Conservation (phyloP, 1,284 basidiomycete genomes). For the Marasmius tenuissimus region DNA sequence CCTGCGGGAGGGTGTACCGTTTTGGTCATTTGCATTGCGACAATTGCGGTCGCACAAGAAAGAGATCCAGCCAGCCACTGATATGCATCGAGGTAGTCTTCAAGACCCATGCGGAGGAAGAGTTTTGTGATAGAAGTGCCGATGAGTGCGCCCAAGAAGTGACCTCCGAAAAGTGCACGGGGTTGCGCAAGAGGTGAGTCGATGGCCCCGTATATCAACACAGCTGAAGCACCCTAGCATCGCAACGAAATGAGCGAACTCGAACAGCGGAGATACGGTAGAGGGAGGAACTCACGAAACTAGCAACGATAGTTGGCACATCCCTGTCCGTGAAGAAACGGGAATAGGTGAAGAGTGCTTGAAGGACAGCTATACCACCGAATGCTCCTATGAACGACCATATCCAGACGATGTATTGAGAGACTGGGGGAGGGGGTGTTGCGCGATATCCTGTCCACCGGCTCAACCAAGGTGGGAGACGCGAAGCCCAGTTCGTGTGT, state of each 20-base stretch:
- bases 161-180: constrained; percentile 49
- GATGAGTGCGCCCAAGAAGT: constrained; percentile 52
- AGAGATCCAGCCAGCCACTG: constrained; percentile 59
- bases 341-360: constrained; percentile 39
- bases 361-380: neutral
- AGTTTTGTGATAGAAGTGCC: constrained; percentile 59
- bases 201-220: constrained; percentile 57
- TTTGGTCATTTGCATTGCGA: constrained; percentile 55
- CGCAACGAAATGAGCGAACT: neutral
- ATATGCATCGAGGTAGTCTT: constrained; percentile 45
- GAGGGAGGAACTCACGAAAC: constrained; percentile 37
- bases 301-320: constrained; percentile 50
- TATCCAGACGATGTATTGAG: neutral
- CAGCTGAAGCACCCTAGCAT: constrained; percentile 56
- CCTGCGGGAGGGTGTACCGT: constrained; percentile 64
- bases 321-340: constrained; percentile 48
- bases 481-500: neutral
- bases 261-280: neutral
- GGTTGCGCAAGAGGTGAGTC: constrained; percentile 65
- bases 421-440: neutral
- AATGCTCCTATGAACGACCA: neutral
- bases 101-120: constrained; percentile 45
- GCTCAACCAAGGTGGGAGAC: neutral
- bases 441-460: neutral
- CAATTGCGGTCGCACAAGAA: constrained; percentile 48